Conservation (phyloP, 495 filamentous ascomycete genomes). For the Neurospora sp. region DNA sequence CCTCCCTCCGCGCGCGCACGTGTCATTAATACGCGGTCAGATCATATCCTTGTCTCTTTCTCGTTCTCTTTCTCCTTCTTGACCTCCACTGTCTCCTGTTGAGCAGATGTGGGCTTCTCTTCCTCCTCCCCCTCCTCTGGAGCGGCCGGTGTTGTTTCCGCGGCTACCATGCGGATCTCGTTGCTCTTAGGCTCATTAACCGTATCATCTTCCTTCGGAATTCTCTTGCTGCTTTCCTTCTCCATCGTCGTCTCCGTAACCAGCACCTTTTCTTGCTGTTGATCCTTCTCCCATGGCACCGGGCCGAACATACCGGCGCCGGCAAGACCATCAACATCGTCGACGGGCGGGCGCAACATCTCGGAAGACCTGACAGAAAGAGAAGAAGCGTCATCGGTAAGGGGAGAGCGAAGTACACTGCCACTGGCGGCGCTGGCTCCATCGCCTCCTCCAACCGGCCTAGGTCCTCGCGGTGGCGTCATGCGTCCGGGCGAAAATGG, state of each 20-base stretch:
- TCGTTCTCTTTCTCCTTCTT: not conserved
- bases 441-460: not conserved
- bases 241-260: not conserved
- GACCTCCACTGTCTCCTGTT: not conserved
- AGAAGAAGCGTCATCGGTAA: not conserved
- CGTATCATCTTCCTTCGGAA: not conserved
- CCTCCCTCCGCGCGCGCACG: not conserved
- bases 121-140: not conserved
- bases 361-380: not conserved
- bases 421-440: not conserved
- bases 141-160: not conserved
- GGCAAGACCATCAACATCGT: not conserved
- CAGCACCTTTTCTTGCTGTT: not conserved
- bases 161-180: not conserved
- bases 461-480: not conserved
- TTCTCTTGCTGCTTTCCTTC: not conserved
- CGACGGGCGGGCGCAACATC: not conserved
- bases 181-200: not conserved
- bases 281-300: not conserved
- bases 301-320: not conserved
- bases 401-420: not conserved
- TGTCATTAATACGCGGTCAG: not conserved
- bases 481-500: not conserved
- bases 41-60: not conserved
- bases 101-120: not conserved